Conservation (phyloP, 1,284 basidiomycete species). For the Crucibulum parvulum region DNA sequence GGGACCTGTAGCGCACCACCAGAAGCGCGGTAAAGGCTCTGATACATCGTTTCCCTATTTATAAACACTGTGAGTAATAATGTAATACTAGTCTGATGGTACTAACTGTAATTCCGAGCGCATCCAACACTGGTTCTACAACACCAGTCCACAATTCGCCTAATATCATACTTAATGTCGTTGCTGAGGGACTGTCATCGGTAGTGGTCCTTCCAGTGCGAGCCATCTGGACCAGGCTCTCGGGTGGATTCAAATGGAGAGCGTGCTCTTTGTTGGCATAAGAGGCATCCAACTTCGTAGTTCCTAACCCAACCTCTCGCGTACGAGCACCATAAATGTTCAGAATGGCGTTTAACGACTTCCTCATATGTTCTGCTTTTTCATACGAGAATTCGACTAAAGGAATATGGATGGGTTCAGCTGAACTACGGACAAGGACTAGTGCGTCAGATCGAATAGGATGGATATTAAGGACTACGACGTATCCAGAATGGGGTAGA, state of each 20-base stretch:
- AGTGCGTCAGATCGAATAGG: constrained; percentile 31
- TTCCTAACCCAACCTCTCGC: neutral
- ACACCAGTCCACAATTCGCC: neutral
- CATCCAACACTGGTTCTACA: neutral
- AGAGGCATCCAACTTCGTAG: neutral
- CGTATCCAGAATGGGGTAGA: constrained; percentile 21
- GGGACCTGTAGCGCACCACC: constrained; percentile 14
- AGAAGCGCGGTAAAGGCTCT: constrained; percentile 7
- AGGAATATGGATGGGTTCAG: constrained; percentile 12
- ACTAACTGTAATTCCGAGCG: constrained; percentile 4
- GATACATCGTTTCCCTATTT: constrained; percentile 7
- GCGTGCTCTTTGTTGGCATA: neutral
- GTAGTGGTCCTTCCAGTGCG: no score
- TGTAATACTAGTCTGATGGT: constrained; percentile 13
- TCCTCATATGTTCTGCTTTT: constrained; percentile 4
- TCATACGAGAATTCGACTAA: constrained; percentile 9
- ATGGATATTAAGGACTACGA: constrained; percentile 32
- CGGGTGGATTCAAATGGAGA: neutral
- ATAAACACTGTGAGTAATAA: constrained; percentile 15
- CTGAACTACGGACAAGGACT: constrained; percentile 10
- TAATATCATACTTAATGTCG: neutral
- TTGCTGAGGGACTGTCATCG: no score
- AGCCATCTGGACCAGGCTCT: no score
- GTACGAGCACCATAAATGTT: neutral
- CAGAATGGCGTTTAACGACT: neutral